phyloP scores from a whole-genome alignment of 2,329 filamentous ascomycete species.

The Parasarocladium wereldwijsianum region DNA sequence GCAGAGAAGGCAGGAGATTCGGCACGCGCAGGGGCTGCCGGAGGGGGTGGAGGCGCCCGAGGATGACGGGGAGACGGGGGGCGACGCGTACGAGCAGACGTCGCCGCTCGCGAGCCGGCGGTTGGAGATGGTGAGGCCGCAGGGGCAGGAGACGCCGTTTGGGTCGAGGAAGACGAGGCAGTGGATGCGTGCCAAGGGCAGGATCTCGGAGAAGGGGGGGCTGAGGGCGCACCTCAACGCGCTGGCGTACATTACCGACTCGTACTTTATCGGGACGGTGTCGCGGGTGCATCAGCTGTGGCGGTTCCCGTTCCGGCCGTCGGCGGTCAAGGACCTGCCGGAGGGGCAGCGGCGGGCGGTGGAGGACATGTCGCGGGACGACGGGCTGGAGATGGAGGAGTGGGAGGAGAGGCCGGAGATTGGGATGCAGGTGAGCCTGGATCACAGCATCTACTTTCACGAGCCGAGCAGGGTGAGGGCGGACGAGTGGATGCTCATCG shows the following conservation, averaged over 20 bases:
- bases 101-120: slow-evolving; percentile 32
- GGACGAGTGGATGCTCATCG: slow-evolving; percentile 66
- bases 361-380: slow-evolving; percentile 30
- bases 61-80: slow-evolving; percentile 23
- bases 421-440: slow-evolving; percentile 76
- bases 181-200: slow-evolving; percentile 63
- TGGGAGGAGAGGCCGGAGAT: slow-evolving; percentile 40
- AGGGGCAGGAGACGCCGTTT: slow-evolving; percentile 31
- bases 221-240: slow-evolving; percentile 72
- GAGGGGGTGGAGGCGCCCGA: slow-evolving; percentile 20
- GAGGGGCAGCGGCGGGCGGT: slow-evolving; percentile 21
- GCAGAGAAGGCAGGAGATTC: slow-evolving; percentile 36
- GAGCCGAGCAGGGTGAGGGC: slow-evolving; percentile 41
- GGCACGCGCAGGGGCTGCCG: slow-evolving; percentile 52
- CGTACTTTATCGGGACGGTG: slow-evolving; percentile 85
- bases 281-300: slow-evolving; percentile 67
- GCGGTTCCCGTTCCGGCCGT: slow-evolving; percentile 46
- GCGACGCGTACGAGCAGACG: slow-evolving; percentile 26
- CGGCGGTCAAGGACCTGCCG: slow-evolving; percentile 37
- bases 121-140: slow-evolving; percentile 22
- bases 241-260: slow-evolving; percentile 85
- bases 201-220: slow-evolving; percentile 58
- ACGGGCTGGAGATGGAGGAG: slow-evolving; percentile 37
- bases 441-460: slow-evolving; percentile 60
- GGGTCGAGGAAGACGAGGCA: slow-evolving; percentile 54